Conservation (phyloP, 2,329 filamentous ascomycete genomes). For the Bipolaris victoriae region DNA sequence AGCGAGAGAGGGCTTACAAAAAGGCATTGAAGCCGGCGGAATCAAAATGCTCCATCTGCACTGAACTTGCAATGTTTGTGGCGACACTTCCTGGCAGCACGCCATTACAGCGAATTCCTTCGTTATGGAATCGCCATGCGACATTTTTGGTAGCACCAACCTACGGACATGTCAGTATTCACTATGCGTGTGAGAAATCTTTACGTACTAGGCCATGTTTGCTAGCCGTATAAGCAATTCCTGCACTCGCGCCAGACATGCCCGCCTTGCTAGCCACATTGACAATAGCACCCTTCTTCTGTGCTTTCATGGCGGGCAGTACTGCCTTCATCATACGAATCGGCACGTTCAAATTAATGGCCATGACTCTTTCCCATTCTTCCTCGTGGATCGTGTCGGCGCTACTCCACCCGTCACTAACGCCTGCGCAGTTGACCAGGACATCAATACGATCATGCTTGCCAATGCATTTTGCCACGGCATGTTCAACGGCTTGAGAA, state of each 20-base stretch:
- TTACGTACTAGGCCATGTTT: constrained; percentile 52
- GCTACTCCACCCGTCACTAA: constrained; percentile 52
- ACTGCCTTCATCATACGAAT: constrained; percentile 55
- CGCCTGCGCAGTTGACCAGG: constrained; percentile 55
- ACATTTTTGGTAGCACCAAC: constrained; percentile 57
- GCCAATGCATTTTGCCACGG: constrained; percentile 32
- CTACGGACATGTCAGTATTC: constrained; percentile 17
- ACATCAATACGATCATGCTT: constrained; percentile 46
- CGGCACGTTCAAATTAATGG: constrained; percentile 53
- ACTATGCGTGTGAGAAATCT: not conserved
- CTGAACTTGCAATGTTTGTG: constrained; percentile 33
- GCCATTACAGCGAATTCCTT: constrained; percentile 56
- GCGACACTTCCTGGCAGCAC: constrained; percentile 51
- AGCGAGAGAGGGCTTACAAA: constrained; percentile 19
- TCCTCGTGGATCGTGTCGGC: constrained; percentile 49
- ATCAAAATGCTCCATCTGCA: constrained; percentile 32
- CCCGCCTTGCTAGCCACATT: constrained; percentile 46
- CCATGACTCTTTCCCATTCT: constrained; percentile 51
- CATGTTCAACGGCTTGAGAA: constrained; percentile 27
- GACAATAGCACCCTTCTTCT: constrained; percentile 50
- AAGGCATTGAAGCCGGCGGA: constrained; percentile 27
- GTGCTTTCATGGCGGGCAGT: constrained; percentile 50
- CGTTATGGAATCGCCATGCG: constrained; percentile 54
- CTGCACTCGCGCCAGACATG: constrained; percentile 49
- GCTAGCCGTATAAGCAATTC: constrained; percentile 55